Evolutionary conservation across 2,329 filamentous ascomycete species (phyloP), one percentile per base, ranked within the genome.

Genomic region (Pseudocercospora eumusae): DNA sequence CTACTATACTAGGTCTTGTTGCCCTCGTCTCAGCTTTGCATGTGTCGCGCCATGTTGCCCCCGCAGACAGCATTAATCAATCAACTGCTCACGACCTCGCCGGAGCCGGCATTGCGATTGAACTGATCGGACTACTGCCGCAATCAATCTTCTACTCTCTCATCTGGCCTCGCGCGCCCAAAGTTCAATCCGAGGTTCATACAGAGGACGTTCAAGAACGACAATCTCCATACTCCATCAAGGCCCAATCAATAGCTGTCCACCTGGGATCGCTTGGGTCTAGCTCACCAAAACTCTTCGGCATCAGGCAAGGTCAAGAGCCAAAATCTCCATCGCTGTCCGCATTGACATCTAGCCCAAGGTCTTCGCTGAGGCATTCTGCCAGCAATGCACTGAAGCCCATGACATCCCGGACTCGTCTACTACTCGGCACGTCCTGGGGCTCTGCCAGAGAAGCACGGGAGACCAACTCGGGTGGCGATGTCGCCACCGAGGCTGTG

Each of bases 371-470:
- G 11, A 63, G 70, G 50, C 54, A 67, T 21, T 74, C 72, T 4
- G 57, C 70, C 27, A 55, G 62, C 21, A 67, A 71, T 18, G 65
- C 64, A 21, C 42, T 85, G 13, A 82, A 83, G 4, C 85, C 86
- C 5, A 81, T 83, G 49, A 81, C 81, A 1, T 88, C 85, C 42
- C 84, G 78, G 71, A 85, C 83, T 2, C 80, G 80, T 52, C 76
- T 88, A 33, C 74, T 88, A 1, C 78, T 83, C 21, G 74, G 80
- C 2, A 68, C 76, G 6, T 87, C 85, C 0, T 72, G 83, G 9
- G 82, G 84, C 5, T 83, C 66, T n/a, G 28, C 82, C 0, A 74
- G 70, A 56, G 70, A 71, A 33, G 65, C 70, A 7, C 63, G 65
- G 53, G 68, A 69, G 55, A 52, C 77, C 31, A 75, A 75, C 27